Evolutionary conservation across 2,329 filamentous ascomycete genomes (phyloP), one percentile per base, ranked within the genome.

Genomic region (Emergomyces africanus): DNA sequence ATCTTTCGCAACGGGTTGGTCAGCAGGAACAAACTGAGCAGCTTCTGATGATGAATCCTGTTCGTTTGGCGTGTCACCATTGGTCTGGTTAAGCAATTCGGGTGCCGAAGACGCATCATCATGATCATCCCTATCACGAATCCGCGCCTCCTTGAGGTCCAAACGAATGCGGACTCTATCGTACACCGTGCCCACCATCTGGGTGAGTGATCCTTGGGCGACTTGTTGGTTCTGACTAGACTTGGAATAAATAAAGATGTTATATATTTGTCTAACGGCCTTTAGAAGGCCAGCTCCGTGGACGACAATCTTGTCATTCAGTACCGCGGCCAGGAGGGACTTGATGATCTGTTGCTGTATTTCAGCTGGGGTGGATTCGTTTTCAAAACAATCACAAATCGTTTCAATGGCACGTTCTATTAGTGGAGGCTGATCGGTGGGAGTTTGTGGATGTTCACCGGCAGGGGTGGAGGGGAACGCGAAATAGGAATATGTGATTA

Each of bases 401-500:
- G 94, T 96, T 75, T 99, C 95, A 69, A 99, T 99, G 61, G 95
- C 94, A 64, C 92, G 84, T 75, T 99, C 95, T 70, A 99, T 99
- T 65, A 99, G 79, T 18, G 92, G 91, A 64, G 70, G 66, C 28
- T 70, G 64, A 57, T 73, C 73, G 61, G 72, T 68, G 49, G 73
- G 74, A 64, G 79, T 75, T 64, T 78, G 72, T 59, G 74, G 63
- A 42, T 74, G 69, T 30, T 55, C 44, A 44, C 54, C 61, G 28
- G n/a, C 28, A 2, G 59, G 51, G 4, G 67, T 61, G 57, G 78
- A 78, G 41, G 86, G 82, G 55, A 89, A 83, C 54, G 92, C 92
- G 74, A 99, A 97, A 79, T 97, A 97, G 20, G 94, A 96, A 73
- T 96, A 99, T 68, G 92, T 96, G 71, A 97, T 97, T 63, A 99